phyloP scores from a whole-genome alignment of 2,329 filamentous ascomycete species.

The Ceratocystis alfenasii region DNA sequence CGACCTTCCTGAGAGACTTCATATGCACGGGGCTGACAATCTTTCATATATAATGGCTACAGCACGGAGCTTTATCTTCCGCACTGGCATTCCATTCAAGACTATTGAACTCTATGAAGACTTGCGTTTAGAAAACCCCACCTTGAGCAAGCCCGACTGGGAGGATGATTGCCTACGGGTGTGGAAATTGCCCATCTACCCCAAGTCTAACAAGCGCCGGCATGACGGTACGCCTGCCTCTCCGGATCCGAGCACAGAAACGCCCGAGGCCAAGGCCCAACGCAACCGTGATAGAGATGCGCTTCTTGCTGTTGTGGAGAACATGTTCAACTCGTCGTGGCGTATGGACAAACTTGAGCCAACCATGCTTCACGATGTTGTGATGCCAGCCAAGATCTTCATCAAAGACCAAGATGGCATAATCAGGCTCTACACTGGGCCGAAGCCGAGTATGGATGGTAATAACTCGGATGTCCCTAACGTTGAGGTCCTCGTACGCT shows the following conservation, averaged over 20 bases:
- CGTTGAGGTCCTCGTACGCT: slow-evolving; percentile 58
- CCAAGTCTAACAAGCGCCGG: slow-evolving; percentile 26
- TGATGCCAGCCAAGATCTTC: slow-evolving; percentile 59
- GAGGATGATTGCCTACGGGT: slow-evolving; percentile 66
- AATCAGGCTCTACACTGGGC: slow-evolving; percentile 58
- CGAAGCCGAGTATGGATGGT: slow-evolving; percentile 37
- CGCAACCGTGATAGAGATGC: slow-evolving; percentile 23
- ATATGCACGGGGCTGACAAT: slow-evolving; percentile 72
- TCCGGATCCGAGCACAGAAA: slow-evolving; percentile 1
- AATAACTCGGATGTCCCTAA: slow-evolving; percentile 40
- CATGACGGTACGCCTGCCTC: slow-evolving; percentile 18
- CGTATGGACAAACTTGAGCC: slow-evolving; percentile 56
- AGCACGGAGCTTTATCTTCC: slow-evolving; percentile 71
- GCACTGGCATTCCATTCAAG: slow-evolving; percentile 64
- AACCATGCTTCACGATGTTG: slow-evolving; percentile 52
- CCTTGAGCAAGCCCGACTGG: slow-evolving; percentile 49
- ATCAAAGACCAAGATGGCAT: slow-evolving; percentile 51
- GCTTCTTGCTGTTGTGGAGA: slow-evolving; percentile 25
- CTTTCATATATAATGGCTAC: slow-evolving; percentile 71
- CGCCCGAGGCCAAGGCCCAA: slow-evolving; percentile 17
- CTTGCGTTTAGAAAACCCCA: slow-evolving; percentile 27
- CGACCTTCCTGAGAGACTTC: slow-evolving; percentile 33
- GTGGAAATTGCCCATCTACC: slow-evolving; percentile 61
- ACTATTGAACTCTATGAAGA: slow-evolving; percentile 53
- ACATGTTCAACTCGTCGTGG: slow-evolving; percentile 41